A percentile compares a stretch with the other conserved stretches of the same genome.
phyloP scores from a whole-genome alignment of 192 early-diverging fungal genomes.

The Mortierella claussenii region DNA sequence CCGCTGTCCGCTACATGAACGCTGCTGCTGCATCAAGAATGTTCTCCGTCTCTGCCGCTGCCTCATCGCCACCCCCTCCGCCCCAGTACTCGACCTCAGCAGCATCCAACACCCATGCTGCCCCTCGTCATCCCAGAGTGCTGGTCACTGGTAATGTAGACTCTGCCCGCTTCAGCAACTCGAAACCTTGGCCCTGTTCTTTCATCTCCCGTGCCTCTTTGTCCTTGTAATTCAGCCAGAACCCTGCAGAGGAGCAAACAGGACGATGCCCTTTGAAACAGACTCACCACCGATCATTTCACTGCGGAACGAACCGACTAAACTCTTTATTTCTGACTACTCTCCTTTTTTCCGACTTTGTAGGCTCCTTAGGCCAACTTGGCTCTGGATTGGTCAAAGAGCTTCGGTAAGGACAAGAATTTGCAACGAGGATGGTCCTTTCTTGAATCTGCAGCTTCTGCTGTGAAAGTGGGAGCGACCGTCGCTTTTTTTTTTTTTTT shows the following conservation, averaged over 20 bases:
- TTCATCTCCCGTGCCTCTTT: neutral
- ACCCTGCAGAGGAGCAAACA: neutral
- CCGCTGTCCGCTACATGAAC: neutral
- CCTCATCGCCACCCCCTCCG: slow-evolving; percentile 5
- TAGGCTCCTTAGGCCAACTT: slow-evolving; percentile 67
- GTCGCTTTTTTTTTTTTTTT: slow-evolving; percentile 1
- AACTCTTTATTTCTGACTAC: neutral
- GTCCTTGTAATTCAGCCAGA: neutral
- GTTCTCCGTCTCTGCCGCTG: slow-evolving; percentile 3
- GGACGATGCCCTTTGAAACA: neutral
- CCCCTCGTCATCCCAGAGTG: slow-evolving; percentile 59
- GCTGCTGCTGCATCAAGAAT: neutral
- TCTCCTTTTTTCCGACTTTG: neutral
- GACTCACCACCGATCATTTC: neutral
- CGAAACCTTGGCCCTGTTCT: neutral
- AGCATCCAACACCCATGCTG: neutral
- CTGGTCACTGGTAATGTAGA: slow-evolving; percentile 65
- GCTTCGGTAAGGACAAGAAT: slow-evolving; percentile 56
- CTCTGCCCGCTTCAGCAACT: neutral
- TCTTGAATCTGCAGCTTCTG: too few relatives aligned
- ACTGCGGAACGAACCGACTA: too few relatives aligned
- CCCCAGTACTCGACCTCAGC: slow-evolving; percentile 4
- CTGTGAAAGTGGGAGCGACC: neutral
- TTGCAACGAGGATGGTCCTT: neutral
- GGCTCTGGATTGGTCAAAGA: slow-evolving; percentile 70